Evolutionary conservation across 192 early-diverging fungal genomes (phyloP).

Genomic region (Coemansia sp.): DNA sequence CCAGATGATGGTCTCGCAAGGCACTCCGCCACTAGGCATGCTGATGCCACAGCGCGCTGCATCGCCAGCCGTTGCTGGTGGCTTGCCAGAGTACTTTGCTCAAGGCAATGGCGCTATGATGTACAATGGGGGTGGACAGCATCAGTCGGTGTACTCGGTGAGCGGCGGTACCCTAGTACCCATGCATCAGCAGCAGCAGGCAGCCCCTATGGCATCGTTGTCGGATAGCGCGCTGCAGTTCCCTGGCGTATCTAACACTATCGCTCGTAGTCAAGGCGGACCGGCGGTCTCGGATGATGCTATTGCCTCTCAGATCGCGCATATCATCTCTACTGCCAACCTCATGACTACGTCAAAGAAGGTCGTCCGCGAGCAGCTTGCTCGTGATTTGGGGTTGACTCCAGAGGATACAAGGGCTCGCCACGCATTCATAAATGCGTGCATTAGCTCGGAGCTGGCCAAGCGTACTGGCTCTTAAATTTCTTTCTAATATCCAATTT

Average conservation of each 20-base stretch:
- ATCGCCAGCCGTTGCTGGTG: conserved; percentile 26
- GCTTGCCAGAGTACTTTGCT: conserved; percentile 38
- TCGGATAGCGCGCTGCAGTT: neutral
- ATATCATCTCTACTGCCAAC: conserved; percentile 85
- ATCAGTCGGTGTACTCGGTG: conserved; percentile 2
- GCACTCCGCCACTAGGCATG: conserved; percentile 27
- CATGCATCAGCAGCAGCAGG: conserved; percentile 4
- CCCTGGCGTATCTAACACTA: neutral
- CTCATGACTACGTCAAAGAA: conserved; percentile 99
- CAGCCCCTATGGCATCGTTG: neutral
- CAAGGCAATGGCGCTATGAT: conserved; percentile 16
- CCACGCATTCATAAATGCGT: conserved; percentile 87
- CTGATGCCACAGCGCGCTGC: conserved; percentile 11
- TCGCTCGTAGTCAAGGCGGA: conserved; percentile 22
- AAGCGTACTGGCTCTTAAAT: conserved; percentile 32
- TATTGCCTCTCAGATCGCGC: conserved; percentile 66
- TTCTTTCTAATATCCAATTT: conserved; percentile 7
- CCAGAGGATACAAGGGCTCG: conserved; percentile 71
- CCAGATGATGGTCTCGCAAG: conserved; percentile 27
- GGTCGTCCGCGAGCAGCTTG: conserved; percentile 89
- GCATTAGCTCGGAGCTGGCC: conserved; percentile 61
- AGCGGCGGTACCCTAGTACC: neutral
- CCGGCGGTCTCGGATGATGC: conserved; percentile 70
- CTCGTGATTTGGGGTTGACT: conserved; percentile 69
- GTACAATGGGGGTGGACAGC: conserved; percentile 11